phyloP scores from a whole-genome alignment of 345 rosid genomes.

The Corymbia maculata region DNA sequence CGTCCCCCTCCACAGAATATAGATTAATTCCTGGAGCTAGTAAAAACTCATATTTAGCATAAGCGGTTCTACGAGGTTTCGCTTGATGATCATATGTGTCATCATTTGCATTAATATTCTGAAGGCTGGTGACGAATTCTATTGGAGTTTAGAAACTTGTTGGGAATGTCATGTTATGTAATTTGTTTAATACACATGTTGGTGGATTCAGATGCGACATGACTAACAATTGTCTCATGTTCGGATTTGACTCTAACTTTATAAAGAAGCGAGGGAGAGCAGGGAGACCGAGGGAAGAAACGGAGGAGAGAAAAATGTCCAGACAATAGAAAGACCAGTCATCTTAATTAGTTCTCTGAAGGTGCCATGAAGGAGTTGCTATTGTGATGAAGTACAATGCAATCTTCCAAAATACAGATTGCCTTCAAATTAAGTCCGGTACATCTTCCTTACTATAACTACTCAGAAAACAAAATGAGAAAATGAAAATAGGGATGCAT shows the following conservation, averaged over 20 bases:
- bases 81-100: background rate
- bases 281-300: background rate
- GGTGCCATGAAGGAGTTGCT: background rate
- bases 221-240: background rate
- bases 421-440: background rate
- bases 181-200: background rate
- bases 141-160: background rate
- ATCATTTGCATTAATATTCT: background rate
- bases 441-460: background rate
- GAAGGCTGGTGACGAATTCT: background rate
- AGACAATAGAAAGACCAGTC: background rate
- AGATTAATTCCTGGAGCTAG: background rate
- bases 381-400: background rate
- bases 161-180: accelerated
- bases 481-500: background rate
- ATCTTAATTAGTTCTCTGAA: background rate
- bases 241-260: background rate
- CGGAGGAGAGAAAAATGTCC: background rate
- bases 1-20: background rate
- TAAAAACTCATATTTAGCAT: background rate
- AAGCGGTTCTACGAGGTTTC: background rate
- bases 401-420: background rate
- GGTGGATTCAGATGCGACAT: background rate
- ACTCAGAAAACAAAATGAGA: background rate
- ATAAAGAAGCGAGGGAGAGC: background rate